Conservation (phyloP, 345 rosid species). For the Ceriops decandra region DNA sequence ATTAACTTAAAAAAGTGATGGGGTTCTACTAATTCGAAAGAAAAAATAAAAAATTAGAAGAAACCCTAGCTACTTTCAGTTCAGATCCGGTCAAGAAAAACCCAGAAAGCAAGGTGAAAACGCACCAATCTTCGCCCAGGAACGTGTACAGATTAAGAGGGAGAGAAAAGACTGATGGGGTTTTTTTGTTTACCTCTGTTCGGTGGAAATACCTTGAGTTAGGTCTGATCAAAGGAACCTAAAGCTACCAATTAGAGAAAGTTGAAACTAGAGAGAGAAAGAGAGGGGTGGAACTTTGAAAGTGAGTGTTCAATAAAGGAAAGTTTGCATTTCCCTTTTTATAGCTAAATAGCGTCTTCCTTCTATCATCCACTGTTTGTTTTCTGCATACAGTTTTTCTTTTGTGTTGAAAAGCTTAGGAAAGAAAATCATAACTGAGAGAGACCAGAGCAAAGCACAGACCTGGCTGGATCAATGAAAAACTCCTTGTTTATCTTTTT, state of each 20-base stretch:
- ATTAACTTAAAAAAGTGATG: background rate
- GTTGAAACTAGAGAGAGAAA: background rate
- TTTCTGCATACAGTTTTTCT: background rate
- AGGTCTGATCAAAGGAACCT: constrained; percentile 18
- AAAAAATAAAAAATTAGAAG: background rate
- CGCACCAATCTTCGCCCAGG: constrained; percentile 16
- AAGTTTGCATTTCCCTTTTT: constrained; percentile 31
- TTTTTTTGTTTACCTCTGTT: constrained; percentile 13
- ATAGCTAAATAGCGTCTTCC: constrained; percentile 27
- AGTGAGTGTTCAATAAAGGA: constrained; percentile 36
- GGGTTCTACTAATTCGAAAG: constrained; percentile 1
- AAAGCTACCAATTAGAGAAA: constrained; percentile 17
- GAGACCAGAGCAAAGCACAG: background rate
- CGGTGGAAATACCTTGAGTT: constrained; percentile 2
- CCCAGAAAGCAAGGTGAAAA: constrained; percentile 8
- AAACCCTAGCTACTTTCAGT: constrained; percentile 36
- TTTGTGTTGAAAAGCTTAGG: background rate
- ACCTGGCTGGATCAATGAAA: too few species aligned
- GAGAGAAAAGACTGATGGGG: background rate
- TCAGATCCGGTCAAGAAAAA: constrained; percentile 35
- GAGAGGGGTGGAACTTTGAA: background rate
- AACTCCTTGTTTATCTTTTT: too few species aligned
- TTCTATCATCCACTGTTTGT: background rate
- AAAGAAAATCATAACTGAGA: background rate
- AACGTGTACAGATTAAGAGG: constrained; percentile 19